A percentile compares a stretch with the other conserved stretches of the same genome.
phyloP scores from a whole-genome alignment of 345 rosid species.

The Linum lewisii region DNA sequence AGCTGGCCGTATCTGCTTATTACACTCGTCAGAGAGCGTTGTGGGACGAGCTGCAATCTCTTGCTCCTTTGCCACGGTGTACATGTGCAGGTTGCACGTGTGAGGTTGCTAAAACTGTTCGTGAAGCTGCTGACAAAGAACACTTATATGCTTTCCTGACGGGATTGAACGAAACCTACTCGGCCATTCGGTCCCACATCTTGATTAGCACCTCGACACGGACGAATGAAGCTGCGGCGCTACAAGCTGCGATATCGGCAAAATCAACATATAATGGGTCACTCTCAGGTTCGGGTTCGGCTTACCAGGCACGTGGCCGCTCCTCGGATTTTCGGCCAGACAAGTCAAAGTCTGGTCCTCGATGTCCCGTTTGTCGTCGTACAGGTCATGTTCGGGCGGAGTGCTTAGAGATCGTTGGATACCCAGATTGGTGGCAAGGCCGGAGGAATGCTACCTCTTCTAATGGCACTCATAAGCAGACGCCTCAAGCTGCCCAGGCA shows the following conservation, averaged over 20 bases:
- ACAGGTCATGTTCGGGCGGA: background rate
- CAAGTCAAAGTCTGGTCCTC: too few relatives aligned
- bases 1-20: background rate
- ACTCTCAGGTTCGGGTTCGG: too few relatives aligned
- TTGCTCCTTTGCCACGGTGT: too few relatives aligned
- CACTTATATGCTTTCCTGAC: background rate
- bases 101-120: background rate
- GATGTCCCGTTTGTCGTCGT: too few relatives aligned
- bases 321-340: too few relatives aligned
- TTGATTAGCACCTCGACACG: background rate
- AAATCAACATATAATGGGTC: too few relatives aligned
- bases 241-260: background rate
- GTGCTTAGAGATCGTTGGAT: background rate
- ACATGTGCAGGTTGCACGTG: background rate
- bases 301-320: too few relatives aligned
- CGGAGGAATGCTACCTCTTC: too few relatives aligned
- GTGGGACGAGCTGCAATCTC: slow-evolving; percentile 9
- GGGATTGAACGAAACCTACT: background rate
- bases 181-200: background rate
- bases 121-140: too few relatives aligned
- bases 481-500: too few relatives aligned
- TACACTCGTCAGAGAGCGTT: slow-evolving; percentile 7
- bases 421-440: too few relatives aligned
- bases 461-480: too few relatives aligned
- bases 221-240: background rate